A percentile compares a stretch with the other conserved stretches of the same genome.
phyloP scores from a whole-genome alignment of 345 rosid species.

The Euphorbia tirucalli region DNA sequence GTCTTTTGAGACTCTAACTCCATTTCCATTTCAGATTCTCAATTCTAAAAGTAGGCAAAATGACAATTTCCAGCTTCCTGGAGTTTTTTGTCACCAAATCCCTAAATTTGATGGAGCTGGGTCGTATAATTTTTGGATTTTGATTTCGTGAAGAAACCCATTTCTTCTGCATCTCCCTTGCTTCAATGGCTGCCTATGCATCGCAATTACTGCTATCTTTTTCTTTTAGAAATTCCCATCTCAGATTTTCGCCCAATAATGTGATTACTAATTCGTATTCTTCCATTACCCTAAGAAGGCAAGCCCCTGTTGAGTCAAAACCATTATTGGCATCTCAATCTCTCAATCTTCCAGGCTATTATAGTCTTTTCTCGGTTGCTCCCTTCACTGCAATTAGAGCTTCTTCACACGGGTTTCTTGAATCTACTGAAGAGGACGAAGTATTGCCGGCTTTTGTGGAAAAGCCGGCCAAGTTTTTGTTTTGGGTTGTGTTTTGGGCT shows the following conservation, averaged over 20 bases:
- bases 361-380: slow-evolving; percentile 6
- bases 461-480: slow-evolving; percentile 43
- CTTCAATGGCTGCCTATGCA: slow-evolving; percentile 47
- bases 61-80: background rate
- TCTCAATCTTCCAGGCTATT: slow-evolving; percentile 7
- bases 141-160: background rate
- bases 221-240: slow-evolving; percentile 33
- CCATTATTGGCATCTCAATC: slow-evolving; percentile 21
- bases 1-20: background rate
- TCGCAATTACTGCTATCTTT: slow-evolving; percentile 30
- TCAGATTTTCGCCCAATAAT: slow-evolving; percentile 27
- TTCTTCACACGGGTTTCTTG: slow-evolving; percentile 34
- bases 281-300: slow-evolving; percentile 8
- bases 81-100: background rate
- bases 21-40: background rate
- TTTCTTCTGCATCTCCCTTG: background rate
- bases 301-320: slow-evolving; percentile 16
- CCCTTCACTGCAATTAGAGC: slow-evolving; percentile 17
- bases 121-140: background rate
- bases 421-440: slow-evolving; percentile 28
- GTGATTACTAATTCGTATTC: slow-evolving; percentile 11
- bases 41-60: background rate
- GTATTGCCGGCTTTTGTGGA: slow-evolving; percentile 38
- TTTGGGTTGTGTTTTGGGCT: slow-evolving; percentile 71
- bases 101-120: background rate